Percentiles rank a stretch among this genome's conserved stretches.
phyloP scores from a whole-genome alignment of 2,329 filamentous ascomycete genomes.

The Paecilomyces fulvus region DNA sequence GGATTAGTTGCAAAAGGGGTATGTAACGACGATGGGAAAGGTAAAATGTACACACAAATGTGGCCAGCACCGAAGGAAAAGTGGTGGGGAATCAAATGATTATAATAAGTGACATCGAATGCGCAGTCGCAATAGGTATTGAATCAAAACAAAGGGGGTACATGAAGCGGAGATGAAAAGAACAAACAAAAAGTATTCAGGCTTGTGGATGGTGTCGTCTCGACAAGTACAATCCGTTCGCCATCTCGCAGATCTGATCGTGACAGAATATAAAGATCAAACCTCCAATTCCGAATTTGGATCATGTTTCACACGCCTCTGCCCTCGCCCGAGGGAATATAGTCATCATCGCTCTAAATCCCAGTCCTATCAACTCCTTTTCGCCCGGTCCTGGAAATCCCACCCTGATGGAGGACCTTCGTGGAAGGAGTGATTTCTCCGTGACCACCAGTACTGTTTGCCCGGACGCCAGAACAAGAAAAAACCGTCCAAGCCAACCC shows the following conservation, averaged over 20 bases:
- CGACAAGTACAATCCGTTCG: background rate
- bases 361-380: background rate
- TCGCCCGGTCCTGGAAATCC: background rate
- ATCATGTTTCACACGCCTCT: slow-evolving; percentile 16
- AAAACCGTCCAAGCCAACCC: slow-evolving; percentile 8
- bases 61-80: slow-evolving; percentile 29
- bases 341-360: slow-evolving; percentile 14
- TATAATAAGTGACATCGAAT: slow-evolving; percentile 11
- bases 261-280: background rate
- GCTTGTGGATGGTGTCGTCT: background rate
- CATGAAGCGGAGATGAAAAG: slow-evolving; percentile 40
- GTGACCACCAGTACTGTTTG: slow-evolving; percentile 20
- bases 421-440: slow-evolving; percentile 7
- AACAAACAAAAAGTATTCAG: slow-evolving; percentile 1
- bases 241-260: background rate
- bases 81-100: slow-evolving; percentile 10
- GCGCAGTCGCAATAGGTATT: slow-evolving; percentile 24
- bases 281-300: background rate
- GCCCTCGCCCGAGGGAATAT: slow-evolving; percentile 11
- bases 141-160: slow-evolving; percentile 32
- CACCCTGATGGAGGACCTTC: background rate
- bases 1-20: slow-evolving; percentile 13
- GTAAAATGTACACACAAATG: slow-evolving; percentile 33
- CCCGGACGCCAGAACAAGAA: slow-evolving; percentile 28
- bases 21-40: slow-evolving; percentile 22